Base-by-base conservation (phyloP, 1,139 yeast genomes). In the Yamadazyma atlantica region DNA sequence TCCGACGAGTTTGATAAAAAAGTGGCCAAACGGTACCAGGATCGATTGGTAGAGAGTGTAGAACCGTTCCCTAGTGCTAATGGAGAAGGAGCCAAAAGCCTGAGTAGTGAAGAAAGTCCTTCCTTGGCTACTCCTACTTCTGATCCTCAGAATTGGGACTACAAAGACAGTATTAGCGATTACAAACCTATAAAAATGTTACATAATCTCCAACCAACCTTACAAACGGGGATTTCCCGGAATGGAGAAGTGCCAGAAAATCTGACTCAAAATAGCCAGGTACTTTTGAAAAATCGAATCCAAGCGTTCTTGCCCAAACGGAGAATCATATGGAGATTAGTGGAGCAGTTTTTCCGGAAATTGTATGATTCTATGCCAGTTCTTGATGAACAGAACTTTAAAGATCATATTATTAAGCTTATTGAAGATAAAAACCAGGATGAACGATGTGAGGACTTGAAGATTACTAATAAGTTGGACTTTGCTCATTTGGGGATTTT, bases 331-430 rank as follows among this genome's bases (percentile, higher is more conserved):
- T 73, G 78, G 78, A 47, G 62, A 24, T 58, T 69, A 3, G 48
- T 75, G 10, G 66, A 69, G 32, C 54, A 70, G 28, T 78, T 66
- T 46, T 76, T 76, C 50, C 51, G 47, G 4, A 56, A 58, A 21
- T 61, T 74, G 10, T 73, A 73, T 43, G 74, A 75, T 0, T 63
- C 69, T 38, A 49, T 67, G 37, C 82, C 82, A 2, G 62, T 66
- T 36, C 37, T 76, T n/a, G 79, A 75, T 42, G 78, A 78, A 45
- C 39, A 30, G 6, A 45, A 45, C 5, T 52, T 51, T 30, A 50
- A 35, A 21, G 32, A 34, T 9, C 44, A 43, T 12, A 40, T 58
- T 16, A 27, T 40, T 6, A 32, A 50, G 8, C 40, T 63, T 1
- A 43, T 62, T 15, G 64, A 46, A 4, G 45, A 50, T 1, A 48